Base-by-base conservation (phyloP, 148 eudicot genomes). In the Rhododendron mucronatum region DNA sequence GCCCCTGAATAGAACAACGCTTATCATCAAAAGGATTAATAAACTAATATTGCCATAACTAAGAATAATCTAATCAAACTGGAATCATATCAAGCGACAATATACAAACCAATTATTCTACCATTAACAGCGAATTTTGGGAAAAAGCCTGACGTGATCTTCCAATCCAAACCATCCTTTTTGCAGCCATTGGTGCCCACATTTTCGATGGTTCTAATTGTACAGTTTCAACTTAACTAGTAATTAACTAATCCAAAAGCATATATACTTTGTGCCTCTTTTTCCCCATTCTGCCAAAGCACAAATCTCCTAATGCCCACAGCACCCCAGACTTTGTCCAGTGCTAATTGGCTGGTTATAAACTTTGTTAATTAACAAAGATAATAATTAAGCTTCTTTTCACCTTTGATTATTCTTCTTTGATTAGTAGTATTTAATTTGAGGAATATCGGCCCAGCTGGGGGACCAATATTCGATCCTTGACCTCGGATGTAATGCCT, bases 401-500 rank as follows among this genome's bases (percentile, higher is more conserved):
- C 13, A 37, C 18, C 51, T 80, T 80, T 80, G 82, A 45, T 80
- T 80, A 80, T 80, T 80, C 82, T 26, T 80, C 37, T 26, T 47
- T 47, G 50, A 26, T 80, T 50, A n/a, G 20, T 50, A n/a, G 20
- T 26, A 50, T 28, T 80, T 21, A 47, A n/a, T 80, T n/a, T 80
- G 18, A 6, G 18, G 10, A 47, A 50, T 12, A 44, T 44, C 51
- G 82, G 48, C 33, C 11, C 35, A 3, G 4, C 1, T 4, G 13
- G 81, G 82, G 53, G 33, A 80, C 82, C 59, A 45, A 80, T 48
- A 80, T 80, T 80, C 82, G 55, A 78, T 78, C 50, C 30, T 44
- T 78, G 82, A 41, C 82, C 16, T 10, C n/a, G 23, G 21, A 76
- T 39, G 48, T 37, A 44, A 18, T 5, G 4, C 11, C 44, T 33